Evolutionary conservation across 1,284 basidiomycete genomes (phyloP), one percentile per base, ranked within the genome.

Genomic region (Farysia itapuensis): DNA sequence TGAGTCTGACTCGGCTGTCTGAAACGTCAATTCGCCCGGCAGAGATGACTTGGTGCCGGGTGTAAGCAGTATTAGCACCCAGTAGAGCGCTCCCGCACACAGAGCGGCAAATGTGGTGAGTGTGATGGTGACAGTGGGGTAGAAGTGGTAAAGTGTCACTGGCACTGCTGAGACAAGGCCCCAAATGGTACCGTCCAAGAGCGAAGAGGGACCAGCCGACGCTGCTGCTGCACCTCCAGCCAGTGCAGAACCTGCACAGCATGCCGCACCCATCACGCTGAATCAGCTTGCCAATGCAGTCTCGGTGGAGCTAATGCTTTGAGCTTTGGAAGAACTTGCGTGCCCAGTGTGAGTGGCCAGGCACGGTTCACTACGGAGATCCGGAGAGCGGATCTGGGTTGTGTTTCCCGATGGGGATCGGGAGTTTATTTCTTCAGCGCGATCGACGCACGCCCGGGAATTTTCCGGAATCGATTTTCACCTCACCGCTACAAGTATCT

Each of bases 191-290:
- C 51, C 51, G 20, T 61, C 58, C 29, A 54, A n/a, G 7, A 52
- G 13, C 2, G 44, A 30, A 5, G 48, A 33, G 0, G 51, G 39
- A 2, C 30, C 28, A 15, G 21, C 12, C 13, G 16, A 21, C 5
- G 12, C 25, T 5, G 36, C 36, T 18, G 42, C 38, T 11, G 43
- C 51, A 0, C 32, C 32, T 2, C 59, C 52, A 18, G 45, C 36
- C 4, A 57, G 11, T 2, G 52, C 59, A 5, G 48, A 43, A 6
- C 59, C 53, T 30, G 52, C 59, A 35, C 59, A 63, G 42, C 59
- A 63, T 16, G 59, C 59, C n/a, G 59, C 59, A 13, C 59, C 59
- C 59, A 63, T 63, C 26, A 28, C 26, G 9, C 26, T 28, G 26
- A n/a, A 9, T 9, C 26, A 28, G 26, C 26, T 28, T n/a, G n/a